Conservation (phyloP, 192 early-diverging fungal genomes). For the Coemansia sp. region DNA sequence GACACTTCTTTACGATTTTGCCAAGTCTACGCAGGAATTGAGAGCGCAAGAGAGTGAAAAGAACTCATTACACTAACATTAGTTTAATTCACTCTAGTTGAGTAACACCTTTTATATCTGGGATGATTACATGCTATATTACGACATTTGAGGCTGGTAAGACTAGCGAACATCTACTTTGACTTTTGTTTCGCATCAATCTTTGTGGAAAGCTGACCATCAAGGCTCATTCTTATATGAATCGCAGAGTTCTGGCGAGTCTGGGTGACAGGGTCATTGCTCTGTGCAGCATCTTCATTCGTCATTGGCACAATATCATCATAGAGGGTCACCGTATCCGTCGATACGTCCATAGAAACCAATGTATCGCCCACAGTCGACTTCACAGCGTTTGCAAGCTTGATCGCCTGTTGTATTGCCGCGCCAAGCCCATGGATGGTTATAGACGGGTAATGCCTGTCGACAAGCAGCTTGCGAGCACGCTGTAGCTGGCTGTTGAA, state of each 20-base stretch:
- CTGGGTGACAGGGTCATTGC: constrained; percentile 38
- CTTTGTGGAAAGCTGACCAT: constrained; percentile 7
- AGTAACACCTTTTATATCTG: background rate
- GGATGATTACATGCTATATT: background rate
- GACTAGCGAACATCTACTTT: background rate
- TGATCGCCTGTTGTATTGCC: constrained; percentile 66
- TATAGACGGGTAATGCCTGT: constrained; percentile 61
- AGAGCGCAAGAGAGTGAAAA: constrained; percentile 12
- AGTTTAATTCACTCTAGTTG: background rate
- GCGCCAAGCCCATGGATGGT: constrained; percentile 80
- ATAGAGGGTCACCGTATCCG: constrained; percentile 67
- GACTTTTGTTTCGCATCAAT: constrained; percentile 15
- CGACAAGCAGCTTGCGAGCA: constrained; percentile 65
- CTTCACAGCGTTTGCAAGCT: constrained; percentile 64
- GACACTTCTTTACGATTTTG: constrained; percentile 65
- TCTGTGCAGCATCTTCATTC: constrained; percentile 38
- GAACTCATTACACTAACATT: background rate
- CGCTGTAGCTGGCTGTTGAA: constrained; percentile 62
- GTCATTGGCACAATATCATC: constrained; percentile 78
- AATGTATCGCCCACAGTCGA: constrained; percentile 61
- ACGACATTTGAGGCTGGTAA: no score
- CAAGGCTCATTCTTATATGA: constrained; percentile 62
- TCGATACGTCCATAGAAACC: constrained; percentile 59
- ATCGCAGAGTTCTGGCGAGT: constrained; percentile 67
- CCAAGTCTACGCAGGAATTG: constrained; percentile 26